Evolutionary conservation across 2,329 filamentous ascomycete genomes (phyloP).

Genomic region (Aspergillus ibericus): DNA sequence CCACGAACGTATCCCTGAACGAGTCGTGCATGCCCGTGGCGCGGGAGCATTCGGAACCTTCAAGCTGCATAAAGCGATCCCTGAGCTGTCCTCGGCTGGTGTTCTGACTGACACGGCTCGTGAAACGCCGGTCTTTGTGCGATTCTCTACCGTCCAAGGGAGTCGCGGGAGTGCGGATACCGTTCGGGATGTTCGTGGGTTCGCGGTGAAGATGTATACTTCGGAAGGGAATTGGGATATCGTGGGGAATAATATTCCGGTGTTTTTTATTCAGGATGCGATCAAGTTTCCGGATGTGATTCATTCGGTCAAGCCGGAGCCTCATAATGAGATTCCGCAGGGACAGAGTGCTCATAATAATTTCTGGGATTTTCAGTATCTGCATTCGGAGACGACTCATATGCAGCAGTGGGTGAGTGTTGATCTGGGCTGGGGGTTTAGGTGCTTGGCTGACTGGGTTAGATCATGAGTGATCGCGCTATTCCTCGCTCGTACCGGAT

Average conservation of each 20-base stretch:
- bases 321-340: slow-evolving; percentile 50
- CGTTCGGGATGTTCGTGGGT: slow-evolving; percentile 79
- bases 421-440: not conserved
- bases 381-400: slow-evolving; percentile 35
- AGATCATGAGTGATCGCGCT: slow-evolving; percentile 39
- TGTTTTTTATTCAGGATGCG: slow-evolving; percentile 46
- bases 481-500: slow-evolving; percentile 38
- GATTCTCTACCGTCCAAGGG: slow-evolving; percentile 77
- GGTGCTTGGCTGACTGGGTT: not conserved
- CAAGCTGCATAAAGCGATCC: slow-evolving; percentile 62
- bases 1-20: slow-evolving; percentile 68
- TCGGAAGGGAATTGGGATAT: slow-evolving; percentile 70
- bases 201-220: slow-evolving; percentile 76
- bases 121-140: slow-evolving; percentile 65
- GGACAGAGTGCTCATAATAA: slow-evolving; percentile 53
- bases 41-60: slow-evolving; percentile 67
- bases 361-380: slow-evolving; percentile 47
- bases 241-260: slow-evolving; percentile 44
- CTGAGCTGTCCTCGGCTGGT: slow-evolving; percentile 63
- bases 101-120: slow-evolving; percentile 68
- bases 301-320: slow-evolving; percentile 43
- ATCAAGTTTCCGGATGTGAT: slow-evolving; percentile 44
- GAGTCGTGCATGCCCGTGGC: slow-evolving; percentile 67
- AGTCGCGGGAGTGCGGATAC: slow-evolving; percentile 76
- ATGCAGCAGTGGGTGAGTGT: slow-evolving; percentile 34